Percentiles rank a stretch among this genome's conserved stretches.
phyloP scores from a whole-genome alignment of 805 yeast species.

The Candida broadrunensis region DNA sequence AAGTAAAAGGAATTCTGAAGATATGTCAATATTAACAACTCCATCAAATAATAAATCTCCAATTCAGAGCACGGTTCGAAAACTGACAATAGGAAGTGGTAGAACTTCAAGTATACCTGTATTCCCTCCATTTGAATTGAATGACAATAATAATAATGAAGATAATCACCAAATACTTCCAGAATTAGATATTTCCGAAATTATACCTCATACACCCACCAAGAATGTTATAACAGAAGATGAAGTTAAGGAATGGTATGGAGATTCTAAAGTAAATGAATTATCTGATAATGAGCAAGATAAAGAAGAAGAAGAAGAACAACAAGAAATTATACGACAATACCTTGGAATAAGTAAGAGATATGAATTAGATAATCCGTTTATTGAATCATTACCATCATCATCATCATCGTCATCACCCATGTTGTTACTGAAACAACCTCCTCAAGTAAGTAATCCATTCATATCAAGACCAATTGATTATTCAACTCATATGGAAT shows the following conservation, averaged over 20 bases:
- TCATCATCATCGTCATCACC: background rate
- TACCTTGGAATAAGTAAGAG: slow-evolving; percentile 3
- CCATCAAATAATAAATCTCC: background rate
- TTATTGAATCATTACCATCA: slow-evolving; percentile 9
- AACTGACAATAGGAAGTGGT: background rate
- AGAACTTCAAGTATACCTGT: background rate
- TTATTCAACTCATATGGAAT: slow-evolving; percentile 37
- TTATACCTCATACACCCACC: slow-evolving; percentile 33
- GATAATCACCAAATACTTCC: background rate
- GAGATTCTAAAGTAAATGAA: slow-evolving; percentile 3
- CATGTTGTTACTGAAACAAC: too few relatives aligned
- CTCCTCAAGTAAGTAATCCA: slow-evolving; percentile 1
- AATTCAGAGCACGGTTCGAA: background rate
- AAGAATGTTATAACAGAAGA: slow-evolving; percentile 31
- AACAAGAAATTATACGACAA: slow-evolving; percentile 6
- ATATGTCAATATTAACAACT: background rate
- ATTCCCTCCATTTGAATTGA: background rate
- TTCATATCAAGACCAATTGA: slow-evolving; percentile 10
- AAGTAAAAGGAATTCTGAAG: background rate
- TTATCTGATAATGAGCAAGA: background rate
- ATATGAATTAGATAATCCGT: slow-evolving; percentile 23
- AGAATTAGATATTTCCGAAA: background rate
- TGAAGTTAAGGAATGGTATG: slow-evolving; percentile 24
- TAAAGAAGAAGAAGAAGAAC: slow-evolving; percentile 9
- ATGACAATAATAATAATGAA: background rate